phyloP scores from a whole-genome alignment of 331 rosid genomes.

The Quercus phellos region DNA sequence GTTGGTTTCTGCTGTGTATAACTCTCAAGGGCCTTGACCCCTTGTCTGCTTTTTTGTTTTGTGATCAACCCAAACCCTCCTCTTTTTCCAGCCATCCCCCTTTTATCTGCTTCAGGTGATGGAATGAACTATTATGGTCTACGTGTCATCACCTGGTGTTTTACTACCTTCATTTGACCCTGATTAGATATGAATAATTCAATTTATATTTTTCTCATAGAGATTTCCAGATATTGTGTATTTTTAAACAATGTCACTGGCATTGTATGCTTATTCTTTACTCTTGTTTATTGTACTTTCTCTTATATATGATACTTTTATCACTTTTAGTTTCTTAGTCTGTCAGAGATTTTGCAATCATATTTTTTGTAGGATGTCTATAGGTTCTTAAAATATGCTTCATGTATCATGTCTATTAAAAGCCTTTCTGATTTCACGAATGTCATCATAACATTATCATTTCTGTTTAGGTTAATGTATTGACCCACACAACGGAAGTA shows the following conservation, averaged over 20 bases:
- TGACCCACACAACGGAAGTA: conserved; percentile 52
- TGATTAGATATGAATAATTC: neutral
- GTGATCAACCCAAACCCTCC: neutral
- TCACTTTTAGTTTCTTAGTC: neutral
- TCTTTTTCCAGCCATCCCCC: neutral
- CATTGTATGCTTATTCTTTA: neutral
- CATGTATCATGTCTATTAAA: neutral
- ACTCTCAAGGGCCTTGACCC: neutral
- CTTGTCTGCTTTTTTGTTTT: no score
- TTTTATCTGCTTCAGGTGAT: neutral
- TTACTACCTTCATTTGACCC: neutral
- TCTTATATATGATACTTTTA: neutral
- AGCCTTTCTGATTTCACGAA: neutral
- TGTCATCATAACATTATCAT: conserved; percentile 5
- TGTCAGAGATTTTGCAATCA: neutral
- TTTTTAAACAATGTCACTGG: neutral
- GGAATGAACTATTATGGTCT: neutral
- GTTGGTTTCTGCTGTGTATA: neutral
- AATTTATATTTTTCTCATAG: neutral
- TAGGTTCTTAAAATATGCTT: neutral
- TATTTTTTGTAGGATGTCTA: neutral
- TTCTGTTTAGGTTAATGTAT: conserved; percentile 53
- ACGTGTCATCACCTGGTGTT: neutral
- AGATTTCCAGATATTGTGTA: neutral
- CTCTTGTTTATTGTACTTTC: neutral